A percentile compares a stretch with the other conserved stretches of the same genome.
Evolutionary conservation across 768 basidiomycete genomes (phyloP).

Genomic region (Suillus brevipes): DNA sequence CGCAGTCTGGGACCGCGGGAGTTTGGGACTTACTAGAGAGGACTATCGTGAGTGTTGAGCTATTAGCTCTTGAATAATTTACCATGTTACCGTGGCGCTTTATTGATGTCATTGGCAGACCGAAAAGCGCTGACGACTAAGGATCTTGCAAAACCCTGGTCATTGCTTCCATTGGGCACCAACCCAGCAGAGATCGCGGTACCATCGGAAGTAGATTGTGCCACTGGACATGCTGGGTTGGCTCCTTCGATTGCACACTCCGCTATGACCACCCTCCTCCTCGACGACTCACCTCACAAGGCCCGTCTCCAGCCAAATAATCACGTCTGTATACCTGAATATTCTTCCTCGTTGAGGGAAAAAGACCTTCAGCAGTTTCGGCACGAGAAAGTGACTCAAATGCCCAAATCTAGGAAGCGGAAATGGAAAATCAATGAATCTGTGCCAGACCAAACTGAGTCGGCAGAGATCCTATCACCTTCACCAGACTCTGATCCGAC

Average conservation of each 20-base stretch:
- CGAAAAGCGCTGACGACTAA: conserved; percentile 57
- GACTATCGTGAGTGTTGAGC: conserved; percentile 64
- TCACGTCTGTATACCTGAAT: conserved; percentile 77
- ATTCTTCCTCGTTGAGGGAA: conserved; percentile 46
- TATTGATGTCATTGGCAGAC: conserved; percentile 10
- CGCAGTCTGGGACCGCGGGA: conserved; percentile 80
- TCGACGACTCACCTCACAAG: conserved; percentile 55
- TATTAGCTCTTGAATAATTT: neutral
- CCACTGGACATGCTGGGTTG: neutral
- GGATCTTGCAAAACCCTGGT: conserved; percentile 71
- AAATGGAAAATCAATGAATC: conserved; percentile 7
- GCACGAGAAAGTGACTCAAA: conserved; percentile 15
- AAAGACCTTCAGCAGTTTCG: conserved; percentile 35
- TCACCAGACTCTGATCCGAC: conserved; percentile 10
- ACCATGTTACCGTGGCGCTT: neutral
- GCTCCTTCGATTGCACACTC: conserved; percentile 33
- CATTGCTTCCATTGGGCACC: conserved; percentile 29
- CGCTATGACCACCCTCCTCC: conserved; percentile 46
- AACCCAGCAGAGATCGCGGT: conserved; percentile 6
- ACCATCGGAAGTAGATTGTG: neutral
- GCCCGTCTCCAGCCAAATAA: conserved; percentile 77
- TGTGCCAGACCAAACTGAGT: conserved; percentile 5
- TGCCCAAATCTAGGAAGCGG: conserved; percentile 7
- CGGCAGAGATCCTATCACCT: neutral
- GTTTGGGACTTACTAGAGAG: conserved; percentile 58